Base-by-base conservation (phyloP, 2,329 filamentous ascomycete genomes). In the Dactylellina haptotyla region DNA sequence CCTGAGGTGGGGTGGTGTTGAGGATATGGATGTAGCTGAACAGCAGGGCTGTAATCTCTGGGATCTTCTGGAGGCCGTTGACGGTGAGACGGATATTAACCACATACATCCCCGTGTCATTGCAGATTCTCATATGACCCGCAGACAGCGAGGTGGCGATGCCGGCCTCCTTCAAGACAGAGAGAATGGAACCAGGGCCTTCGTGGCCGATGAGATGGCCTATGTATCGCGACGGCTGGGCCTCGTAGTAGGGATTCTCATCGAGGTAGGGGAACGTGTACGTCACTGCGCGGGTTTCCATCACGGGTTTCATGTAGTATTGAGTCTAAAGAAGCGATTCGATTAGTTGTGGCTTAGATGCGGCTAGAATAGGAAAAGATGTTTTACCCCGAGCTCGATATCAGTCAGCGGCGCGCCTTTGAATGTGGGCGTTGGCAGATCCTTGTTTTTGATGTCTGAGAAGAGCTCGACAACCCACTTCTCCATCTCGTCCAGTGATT, bases 11-110 rank as follows among this genome's bases (percentile, higher is more conserved):
- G 1, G 86, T 85, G 78, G 96, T 91, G 75, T 88, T 88, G 64
- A 99, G 86, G 80, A 99, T 87, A 9, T 92, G 88, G 75, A 98
- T 88, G 78, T 99, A 99, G 80, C 96, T 90, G 82, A 97, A 97
- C 75, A 97, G 86, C 28, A 89, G 87, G 80, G 93, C 93, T 75
- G 90, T 85, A 16, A 97, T 87, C 39, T 75, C 62, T 23, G 32
- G 50, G 9, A 45, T 51, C 20, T 81, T 80, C 71, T 43, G 30
- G 70, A 81, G 78, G 80, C 86, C 93, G 80, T 96, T 91, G 79
- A 94, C 90, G 0, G 93, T 97, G 77, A 97, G 81, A 26, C 90
- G 88, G 66, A 97, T 86, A 23, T 89, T 88, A 75, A 94, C 87
- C 53, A 90, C 90, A 78, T 97, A 96, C 51, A 94, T 85, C 0